These are phyloP conservation scores for Macrophomina tecta DNA, from an alignment of 2,329 filamentous ascomycete species.

Conservation along the genomic window DNA sequence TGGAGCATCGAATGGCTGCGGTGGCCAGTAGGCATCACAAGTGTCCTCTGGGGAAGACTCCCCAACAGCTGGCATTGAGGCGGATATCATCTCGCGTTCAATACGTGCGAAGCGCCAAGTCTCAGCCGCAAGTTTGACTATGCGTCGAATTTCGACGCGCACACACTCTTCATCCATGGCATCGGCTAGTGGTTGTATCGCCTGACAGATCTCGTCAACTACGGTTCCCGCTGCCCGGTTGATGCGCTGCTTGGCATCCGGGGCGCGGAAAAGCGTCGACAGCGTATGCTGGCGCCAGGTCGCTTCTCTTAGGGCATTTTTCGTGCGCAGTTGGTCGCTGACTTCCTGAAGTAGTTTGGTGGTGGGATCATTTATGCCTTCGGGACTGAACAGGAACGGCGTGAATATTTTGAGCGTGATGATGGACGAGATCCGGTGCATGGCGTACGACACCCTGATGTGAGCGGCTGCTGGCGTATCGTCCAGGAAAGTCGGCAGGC, in stretches of 20 bases:
- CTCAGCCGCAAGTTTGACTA: slow-evolving; percentile 64
- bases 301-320: slow-evolving; percentile 62
- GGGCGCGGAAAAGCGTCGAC: slow-evolving; percentile 62
- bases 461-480: slow-evolving; percentile 59
- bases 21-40: slow-evolving; percentile 45
- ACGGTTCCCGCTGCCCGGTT: slow-evolving; percentile 62
- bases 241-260: slow-evolving; percentile 62
- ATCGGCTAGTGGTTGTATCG: slow-evolving; percentile 61
- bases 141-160: slow-evolving; percentile 57
- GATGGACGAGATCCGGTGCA: slow-evolving; percentile 63
- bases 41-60: slow-evolving; percentile 40
- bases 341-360: slow-evolving; percentile 56
- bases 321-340: slow-evolving; percentile 62
- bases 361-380: slow-evolving; percentile 40
- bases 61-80: slow-evolving; percentile 52
- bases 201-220: slow-evolving; percentile 62
- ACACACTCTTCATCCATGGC: slow-evolving; percentile 58
- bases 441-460: slow-evolving; percentile 60
- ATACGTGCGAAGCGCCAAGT: slow-evolving; percentile 65
- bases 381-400: slow-evolving; percentile 63
- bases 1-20: slow-evolving; percentile 42
- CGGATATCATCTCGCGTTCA: slow-evolving; percentile 61
- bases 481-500: slow-evolving; percentile 61
- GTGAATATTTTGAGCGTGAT: slow-evolving; percentile 63
- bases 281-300: slow-evolving; percentile 65